Base-by-base conservation (phyloP, 2,329 filamentous ascomycete genomes). In the Pseudodiploospora longispora region DNA sequence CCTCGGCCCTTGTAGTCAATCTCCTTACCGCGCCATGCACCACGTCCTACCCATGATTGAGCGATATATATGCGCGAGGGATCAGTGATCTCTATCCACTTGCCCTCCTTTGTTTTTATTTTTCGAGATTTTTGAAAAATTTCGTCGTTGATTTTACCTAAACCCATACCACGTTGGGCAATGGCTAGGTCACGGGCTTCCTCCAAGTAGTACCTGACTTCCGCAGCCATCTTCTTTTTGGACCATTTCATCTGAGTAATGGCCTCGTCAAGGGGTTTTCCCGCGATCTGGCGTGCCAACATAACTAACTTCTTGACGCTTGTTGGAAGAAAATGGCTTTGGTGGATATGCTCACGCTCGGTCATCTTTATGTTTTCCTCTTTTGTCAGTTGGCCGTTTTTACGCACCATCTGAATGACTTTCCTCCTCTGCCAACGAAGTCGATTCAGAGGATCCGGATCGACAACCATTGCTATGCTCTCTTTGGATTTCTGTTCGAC, bases 221-320 rank as follows among this genome's bases (percentile, higher is more conserved):
- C 88, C 53, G 78, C 72, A 6, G 91, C 87, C 51, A 85, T 85
- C 70, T 89, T 91, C 78, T 98, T 98, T 72, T 88, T 87, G 64
- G 84, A 91, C 70, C 91, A 97, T 44, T 83, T 80, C 87, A 98
- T 95, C 73, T 98, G 93, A 43, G 86, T 69, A 53, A 97, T 87
- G 10, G 93, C 93, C 32, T 98, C 90, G 46, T 94, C 88, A 49
- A 98, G 74, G n/a, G 83, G 83, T 76, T 96, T 97, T 53, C 93
- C 93, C 2, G 82, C 76, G 59, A 98, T 93, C 69, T 97, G 93
- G 44, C 85, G 80, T 27, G 91, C 83, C 40, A 98, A 70, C 56
- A 86, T 83, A 42, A 84, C 82, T 44, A 98, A 75, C 71, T 98
- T 98, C 80, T 98, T 98, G 51, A 87, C 72, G 40, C 82, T 88